Evolutionary conservation across 768 basidiomycete genomes (phyloP).

Genomic region (Russula earlei): DNA sequence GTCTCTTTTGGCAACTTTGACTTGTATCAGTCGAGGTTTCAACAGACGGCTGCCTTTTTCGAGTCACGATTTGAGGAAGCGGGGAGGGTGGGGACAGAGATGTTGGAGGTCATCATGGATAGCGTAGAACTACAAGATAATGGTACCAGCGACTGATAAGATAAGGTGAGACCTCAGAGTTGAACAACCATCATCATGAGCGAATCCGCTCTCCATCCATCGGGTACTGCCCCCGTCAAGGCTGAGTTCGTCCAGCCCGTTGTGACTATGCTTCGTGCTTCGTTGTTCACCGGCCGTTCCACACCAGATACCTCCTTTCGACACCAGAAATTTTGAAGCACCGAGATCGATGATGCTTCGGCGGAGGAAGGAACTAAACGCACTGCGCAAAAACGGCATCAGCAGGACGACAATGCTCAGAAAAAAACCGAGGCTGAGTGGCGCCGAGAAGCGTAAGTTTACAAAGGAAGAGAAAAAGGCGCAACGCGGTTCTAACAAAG

Average conservation of each 20-base stretch:
- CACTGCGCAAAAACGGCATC: conserved; percentile 20
- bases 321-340: conserved; percentile 17
- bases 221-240: conserved; percentile 48
- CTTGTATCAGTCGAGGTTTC: conserved; percentile 72
- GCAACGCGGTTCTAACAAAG: conserved; percentile 75
- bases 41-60: conserved; percentile 74
- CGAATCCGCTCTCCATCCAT: conserved; percentile 16
- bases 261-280: no score
- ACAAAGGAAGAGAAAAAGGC: conserved; percentile 65
- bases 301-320: conserved; percentile 34
- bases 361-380: conserved; percentile 50
- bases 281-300: neutral
- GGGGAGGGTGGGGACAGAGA: conserved; percentile 68
- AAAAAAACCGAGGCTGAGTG: conserved; percentile 26
- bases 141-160: conserved; percentile 1
- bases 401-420: conserved; percentile 20
- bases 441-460: conserved; percentile 34
- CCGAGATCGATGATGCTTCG: conserved; percentile 44
- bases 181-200: neutral
- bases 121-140: conserved; percentile 24
- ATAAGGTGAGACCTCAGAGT: neutral
- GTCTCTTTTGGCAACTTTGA: conserved; percentile 90
- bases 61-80: conserved; percentile 82
- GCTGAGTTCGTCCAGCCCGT: conserved; percentile 33
- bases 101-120: conserved; percentile 83